phyloP scores from a whole-genome alignment of 805 yeast genomes.

The Nakazawaea populi region DNA sequence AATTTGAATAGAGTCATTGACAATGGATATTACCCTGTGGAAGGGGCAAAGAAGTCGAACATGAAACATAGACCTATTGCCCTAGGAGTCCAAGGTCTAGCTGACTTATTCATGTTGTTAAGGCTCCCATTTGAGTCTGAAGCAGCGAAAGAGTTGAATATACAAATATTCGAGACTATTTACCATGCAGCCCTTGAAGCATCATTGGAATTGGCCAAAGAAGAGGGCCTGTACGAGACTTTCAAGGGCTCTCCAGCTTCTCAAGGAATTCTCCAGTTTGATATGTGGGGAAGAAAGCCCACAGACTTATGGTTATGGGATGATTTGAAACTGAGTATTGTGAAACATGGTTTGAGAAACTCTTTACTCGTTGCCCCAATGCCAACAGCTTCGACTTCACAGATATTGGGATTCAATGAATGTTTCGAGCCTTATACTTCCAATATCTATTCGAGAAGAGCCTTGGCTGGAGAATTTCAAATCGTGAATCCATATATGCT shows the following conservation, averaged over 20 bases:
- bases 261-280: conserved; percentile 50
- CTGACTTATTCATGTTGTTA: conserved; percentile 51
- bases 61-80: conserved; percentile 58
- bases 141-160: conserved; percentile 50
- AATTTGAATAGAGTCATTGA: conserved; percentile 54
- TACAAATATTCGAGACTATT: conserved; percentile 56
- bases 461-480: conserved; percentile 59
- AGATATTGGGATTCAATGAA: conserved; percentile 55
- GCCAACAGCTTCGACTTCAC: conserved; percentile 67
- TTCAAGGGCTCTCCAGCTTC: conserved; percentile 57
- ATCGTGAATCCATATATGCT: conserved; percentile 55
- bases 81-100: conserved; percentile 59
- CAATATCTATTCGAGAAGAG: conserved; percentile 58
- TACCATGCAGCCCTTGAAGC: conserved; percentile 57
- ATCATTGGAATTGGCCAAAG: conserved; percentile 45
- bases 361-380: conserved; percentile 58
- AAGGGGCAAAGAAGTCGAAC: conserved; percentile 47
- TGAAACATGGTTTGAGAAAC: conserved; percentile 48
- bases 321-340: conserved; percentile 40
- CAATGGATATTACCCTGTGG: conserved; percentile 51
- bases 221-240: conserved; percentile 44
- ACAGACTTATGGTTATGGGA: conserved; percentile 57
- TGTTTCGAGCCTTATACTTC: conserved; percentile 62
- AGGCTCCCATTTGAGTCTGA: conserved; percentile 53
- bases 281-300: conserved; percentile 55